Base-by-base conservation (phyloP, 2,329 filamentous ascomycete genomes). In the Talaromyces sp. region DNA sequence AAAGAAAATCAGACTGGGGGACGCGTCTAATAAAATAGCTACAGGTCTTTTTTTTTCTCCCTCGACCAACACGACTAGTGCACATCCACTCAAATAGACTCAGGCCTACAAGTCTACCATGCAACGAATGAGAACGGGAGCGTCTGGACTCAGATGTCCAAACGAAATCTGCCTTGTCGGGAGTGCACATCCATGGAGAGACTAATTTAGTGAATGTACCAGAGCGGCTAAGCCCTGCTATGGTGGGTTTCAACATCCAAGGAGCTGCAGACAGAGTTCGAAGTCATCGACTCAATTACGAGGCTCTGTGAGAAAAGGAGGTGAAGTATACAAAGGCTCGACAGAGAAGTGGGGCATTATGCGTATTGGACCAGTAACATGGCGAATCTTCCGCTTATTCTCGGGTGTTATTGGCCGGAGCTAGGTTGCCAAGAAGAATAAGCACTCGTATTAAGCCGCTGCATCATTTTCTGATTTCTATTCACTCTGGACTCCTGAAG, bases 381-480 rank as follows among this genome's bases (percentile, higher is more conserved):
- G 6, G 52, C 33, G 31, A 17, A 11, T 22, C n/a, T 8, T 37
- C 52, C 52, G 52, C 52, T 56, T 56, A 56, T 1, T 39, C 11
- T 56, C 33, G 19, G 3, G 4, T 0, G 10, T 39, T 11, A 56
- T 56, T 56, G 33, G 19, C 13, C 52, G 15, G n/a, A 56, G 52
- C 52, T 39, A 3, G 22, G 52, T 35, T 56, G 52, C 52, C 52
- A 37, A 56, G 52, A 39, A 9, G 4, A 10, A 39, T 25, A 56
- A 33, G 27, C 10, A 56, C 52, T 56, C 52, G 52, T 56, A 56
- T 56, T 56, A 56, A 56, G 52, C 52, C 52, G 52, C 52, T 56
- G 50, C 31, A 54, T 35, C 27, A 54, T n/a, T 33, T 27, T 33
- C 25, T 22, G 4, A 31, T 31, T 31, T 31, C 27, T 13, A 3